phyloP scores from a whole-genome alignment of 257 asterid species.

The Osmanthus fragrans region DNA sequence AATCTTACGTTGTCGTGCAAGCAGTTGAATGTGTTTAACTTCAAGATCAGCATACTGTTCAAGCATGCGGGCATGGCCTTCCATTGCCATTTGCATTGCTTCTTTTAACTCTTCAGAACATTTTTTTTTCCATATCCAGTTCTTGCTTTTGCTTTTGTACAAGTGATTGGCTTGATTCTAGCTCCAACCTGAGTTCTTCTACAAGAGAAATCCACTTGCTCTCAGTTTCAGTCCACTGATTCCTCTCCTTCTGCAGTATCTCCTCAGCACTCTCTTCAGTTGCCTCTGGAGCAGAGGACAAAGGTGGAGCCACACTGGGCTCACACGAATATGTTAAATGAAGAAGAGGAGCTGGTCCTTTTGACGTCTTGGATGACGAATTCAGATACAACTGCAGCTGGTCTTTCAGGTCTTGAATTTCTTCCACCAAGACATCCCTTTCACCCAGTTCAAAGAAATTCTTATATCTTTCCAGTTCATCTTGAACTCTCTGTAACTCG shows the following conservation, averaged over 20 bases:
- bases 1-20: slow-evolving; percentile 71
- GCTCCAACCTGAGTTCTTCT: slow-evolving; percentile 74
- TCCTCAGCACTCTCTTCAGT: slow-evolving; percentile 56
- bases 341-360: slow-evolving; percentile 56
- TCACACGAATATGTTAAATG: slow-evolving; percentile 67
- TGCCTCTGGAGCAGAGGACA: slow-evolving; percentile 46
- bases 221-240: slow-evolving; percentile 84
- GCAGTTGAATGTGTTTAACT: slow-evolving; percentile 89
- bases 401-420: slow-evolving; percentile 78
- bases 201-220: slow-evolving; percentile 86
- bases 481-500: slow-evolving; percentile 73
- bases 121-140: slow-evolving; percentile 69
- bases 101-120: slow-evolving; percentile 94
- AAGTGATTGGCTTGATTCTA: slow-evolving; percentile 55
- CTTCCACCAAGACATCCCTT: slow-evolving; percentile 90
- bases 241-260: slow-evolving; percentile 69
- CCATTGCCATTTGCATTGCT: slow-evolving; percentile 99
- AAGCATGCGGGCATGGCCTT: slow-evolving; percentile 98
- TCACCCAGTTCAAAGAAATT: slow-evolving; percentile 96
- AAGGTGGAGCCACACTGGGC: slow-evolving; percentile 48
- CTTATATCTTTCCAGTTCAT: slow-evolving; percentile 76
- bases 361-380: slow-evolving; percentile 56
- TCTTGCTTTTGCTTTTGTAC: slow-evolving; percentile 75
- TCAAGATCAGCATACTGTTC: slow-evolving; percentile 97
- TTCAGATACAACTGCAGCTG: slow-evolving; percentile 79